Evolutionary conservation across 208 protist genomes (phyloP).

Genomic region (Leishmania arabica): DNA sequence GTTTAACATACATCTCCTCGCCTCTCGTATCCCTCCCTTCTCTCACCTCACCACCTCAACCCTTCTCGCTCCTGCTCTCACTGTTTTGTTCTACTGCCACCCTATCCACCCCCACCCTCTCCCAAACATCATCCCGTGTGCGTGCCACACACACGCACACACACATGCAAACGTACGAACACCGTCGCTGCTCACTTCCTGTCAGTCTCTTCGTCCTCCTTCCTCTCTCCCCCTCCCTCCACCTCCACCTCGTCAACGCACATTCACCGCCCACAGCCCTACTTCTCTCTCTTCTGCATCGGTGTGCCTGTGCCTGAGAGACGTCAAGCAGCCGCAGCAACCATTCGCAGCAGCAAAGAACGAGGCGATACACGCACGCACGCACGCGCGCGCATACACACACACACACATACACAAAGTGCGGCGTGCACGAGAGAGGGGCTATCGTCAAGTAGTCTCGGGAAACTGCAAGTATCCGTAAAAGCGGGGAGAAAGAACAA

Average conservation of each 20-base stretch:
- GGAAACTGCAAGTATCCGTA: background rate
- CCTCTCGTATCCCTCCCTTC: background rate
- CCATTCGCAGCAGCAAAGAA: background rate
- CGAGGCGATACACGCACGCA: background rate
- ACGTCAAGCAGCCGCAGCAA: background rate
- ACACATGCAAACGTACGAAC: background rate
- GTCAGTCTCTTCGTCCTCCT: background rate
- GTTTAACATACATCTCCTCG: constrained; percentile 2
- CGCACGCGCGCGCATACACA: too few relatives aligned
- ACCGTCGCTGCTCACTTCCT: background rate
- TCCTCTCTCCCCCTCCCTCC: background rate
- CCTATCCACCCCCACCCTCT: background rate
- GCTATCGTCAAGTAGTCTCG: background rate
- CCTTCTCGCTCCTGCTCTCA: background rate
- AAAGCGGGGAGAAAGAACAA: background rate
- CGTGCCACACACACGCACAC: background rate
- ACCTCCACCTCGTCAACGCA: background rate
- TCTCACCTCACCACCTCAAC: background rate
- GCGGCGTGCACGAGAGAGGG: background rate
- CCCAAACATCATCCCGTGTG: background rate
- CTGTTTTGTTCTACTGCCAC: background rate
- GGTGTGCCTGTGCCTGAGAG: background rate
- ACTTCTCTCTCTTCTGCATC: background rate
- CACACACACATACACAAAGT: background rate
- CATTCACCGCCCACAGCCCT: background rate